Percentiles rank a stretch among this genome's conserved stretches.
phyloP scores from a whole-genome alignment of 371 early-diverging fungal genomes.

The Apophysomyces ossiformis region DNA sequence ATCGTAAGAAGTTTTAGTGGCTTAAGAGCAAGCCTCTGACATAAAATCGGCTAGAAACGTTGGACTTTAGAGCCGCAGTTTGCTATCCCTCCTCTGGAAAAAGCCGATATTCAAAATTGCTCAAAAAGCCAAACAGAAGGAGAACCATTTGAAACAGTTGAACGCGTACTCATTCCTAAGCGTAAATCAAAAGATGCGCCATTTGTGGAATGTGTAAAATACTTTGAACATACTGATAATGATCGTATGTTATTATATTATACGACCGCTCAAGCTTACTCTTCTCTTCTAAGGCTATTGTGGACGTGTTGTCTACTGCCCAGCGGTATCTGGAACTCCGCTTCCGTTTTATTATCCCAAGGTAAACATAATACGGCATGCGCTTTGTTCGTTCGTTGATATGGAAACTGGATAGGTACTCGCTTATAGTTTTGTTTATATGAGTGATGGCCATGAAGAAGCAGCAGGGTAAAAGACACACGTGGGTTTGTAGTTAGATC shows the following conservation, averaged over 20 bases:
- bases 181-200: conserved; percentile 61
- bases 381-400: conserved; percentile 9
- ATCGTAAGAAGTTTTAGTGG: conserved; percentile 29
- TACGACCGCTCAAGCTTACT: background rate
- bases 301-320: conserved; percentile 31
- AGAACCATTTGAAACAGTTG: conserved; percentile 25
- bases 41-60: conserved; percentile 40
- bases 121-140: background rate
- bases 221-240: conserved; percentile 25
- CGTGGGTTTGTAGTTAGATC: background rate
- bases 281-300: conserved; percentile 15
- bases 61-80: conserved; percentile 73
- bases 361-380: conserved; percentile 43
- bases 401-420: conserved; percentile 30
- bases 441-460: background rate
- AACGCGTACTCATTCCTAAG: conserved; percentile 64
- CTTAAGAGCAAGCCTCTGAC: background rate
- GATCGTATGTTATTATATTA: background rate
- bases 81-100: conserved; percentile 73
- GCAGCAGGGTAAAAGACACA: conserved; percentile 6
- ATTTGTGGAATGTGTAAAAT: conserved; percentile 48
- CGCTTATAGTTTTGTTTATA: conserved; percentile 51
- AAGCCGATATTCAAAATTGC: conserved; percentile 50
- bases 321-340: conserved; percentile 7
- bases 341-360: conserved; percentile 82